These are phyloP conservation scores for Plasmodium reichenowi DNA, from an alignment of 169 alveolate species.

Conservation along the genomic window DNA sequence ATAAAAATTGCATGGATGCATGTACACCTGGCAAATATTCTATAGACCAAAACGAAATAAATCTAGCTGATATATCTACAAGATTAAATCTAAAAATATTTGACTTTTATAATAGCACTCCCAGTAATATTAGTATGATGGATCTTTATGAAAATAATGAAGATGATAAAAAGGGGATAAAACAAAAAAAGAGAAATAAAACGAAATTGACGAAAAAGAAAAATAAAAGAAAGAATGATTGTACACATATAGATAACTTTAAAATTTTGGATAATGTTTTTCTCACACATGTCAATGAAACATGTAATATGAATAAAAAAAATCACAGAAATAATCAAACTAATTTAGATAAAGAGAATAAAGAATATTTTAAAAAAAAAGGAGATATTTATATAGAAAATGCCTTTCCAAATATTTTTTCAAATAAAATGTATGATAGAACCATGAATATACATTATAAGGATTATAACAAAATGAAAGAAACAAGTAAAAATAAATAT, in stretches of 20 bases:
- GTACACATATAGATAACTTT: slow-evolving; percentile 9
- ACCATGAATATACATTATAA: neutral
- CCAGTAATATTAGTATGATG: slow-evolving; percentile 1
- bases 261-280: slow-evolving; percentile 23
- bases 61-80: slow-evolving; percentile 17
- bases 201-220: neutral
- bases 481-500: neutral
- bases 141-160: neutral
- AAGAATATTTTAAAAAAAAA: neutral
- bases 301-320: too few relatives aligned
- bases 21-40: slow-evolving; percentile 63
- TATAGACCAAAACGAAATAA: slow-evolving; percentile 61
- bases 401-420: slow-evolving; percentile 9
- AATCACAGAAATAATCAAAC: slow-evolving; percentile 3
- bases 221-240: slow-evolving; percentile 12
- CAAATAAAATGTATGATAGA: neutral
- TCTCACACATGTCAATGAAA: neutral
- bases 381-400: slow-evolving; percentile 35
- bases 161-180: neutral
- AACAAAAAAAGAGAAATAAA: neutral
- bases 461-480: slow-evolving; percentile 2
- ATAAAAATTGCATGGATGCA: slow-evolving; percentile 21
- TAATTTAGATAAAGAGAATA: neutral
- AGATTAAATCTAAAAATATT: slow-evolving; percentile 16
- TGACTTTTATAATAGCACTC: slow-evolving; percentile 39